These are phyloP conservation scores for Spiromastix sp. DNA, from an alignment of 2,329 filamentous ascomycete genomes.

Conservation along the genomic window DNA sequence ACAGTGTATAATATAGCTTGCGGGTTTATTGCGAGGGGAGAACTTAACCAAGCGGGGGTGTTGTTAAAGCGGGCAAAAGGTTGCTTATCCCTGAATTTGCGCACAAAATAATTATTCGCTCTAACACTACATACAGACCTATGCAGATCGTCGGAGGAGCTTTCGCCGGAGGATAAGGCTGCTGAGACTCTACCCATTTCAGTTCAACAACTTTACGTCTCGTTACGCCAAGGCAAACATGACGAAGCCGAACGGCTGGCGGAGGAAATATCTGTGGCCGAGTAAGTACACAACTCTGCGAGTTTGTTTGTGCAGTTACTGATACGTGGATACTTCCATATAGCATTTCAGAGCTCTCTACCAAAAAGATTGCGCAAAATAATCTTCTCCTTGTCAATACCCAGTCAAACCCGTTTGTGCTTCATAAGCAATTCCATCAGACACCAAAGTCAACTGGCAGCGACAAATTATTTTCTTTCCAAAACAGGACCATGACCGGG, in stretches of 20 bases:
- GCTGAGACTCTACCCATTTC: slow-evolving; percentile 51
- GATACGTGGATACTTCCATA: neutral
- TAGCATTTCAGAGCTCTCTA: slow-evolving; percentile 49
- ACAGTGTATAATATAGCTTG: slow-evolving; percentile 57
- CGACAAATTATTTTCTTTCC: slow-evolving; percentile 17
- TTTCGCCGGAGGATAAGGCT: slow-evolving; percentile 49
- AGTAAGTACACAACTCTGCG: slow-evolving; percentile 32
- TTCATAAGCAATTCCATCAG: slow-evolving; percentile 46
- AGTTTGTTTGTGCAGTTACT: neutral
- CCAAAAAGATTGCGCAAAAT: slow-evolving; percentile 49
- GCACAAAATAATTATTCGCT: neutral
- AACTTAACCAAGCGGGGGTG: slow-evolving; percentile 47
- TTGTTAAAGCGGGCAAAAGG: slow-evolving; percentile 49
- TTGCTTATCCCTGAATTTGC: slow-evolving; percentile 15
- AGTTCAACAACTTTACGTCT: slow-evolving; percentile 52
- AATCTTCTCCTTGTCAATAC: slow-evolving; percentile 43
- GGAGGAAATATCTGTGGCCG: slow-evolving; percentile 39
- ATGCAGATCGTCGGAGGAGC: slow-evolving; percentile 49
- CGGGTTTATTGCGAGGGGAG: slow-evolving; percentile 50
- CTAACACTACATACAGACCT: slow-evolving; percentile 32
- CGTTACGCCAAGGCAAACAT: slow-evolving; percentile 43
- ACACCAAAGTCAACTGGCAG: slow-evolving; percentile 34
- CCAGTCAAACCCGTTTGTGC: slow-evolving; percentile 45
- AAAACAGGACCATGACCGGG: neutral
- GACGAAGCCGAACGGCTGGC: slow-evolving; percentile 46